phyloP scores from a whole-genome alignment of 129 eudicot species.

The Erigeron canadensis region DNA sequence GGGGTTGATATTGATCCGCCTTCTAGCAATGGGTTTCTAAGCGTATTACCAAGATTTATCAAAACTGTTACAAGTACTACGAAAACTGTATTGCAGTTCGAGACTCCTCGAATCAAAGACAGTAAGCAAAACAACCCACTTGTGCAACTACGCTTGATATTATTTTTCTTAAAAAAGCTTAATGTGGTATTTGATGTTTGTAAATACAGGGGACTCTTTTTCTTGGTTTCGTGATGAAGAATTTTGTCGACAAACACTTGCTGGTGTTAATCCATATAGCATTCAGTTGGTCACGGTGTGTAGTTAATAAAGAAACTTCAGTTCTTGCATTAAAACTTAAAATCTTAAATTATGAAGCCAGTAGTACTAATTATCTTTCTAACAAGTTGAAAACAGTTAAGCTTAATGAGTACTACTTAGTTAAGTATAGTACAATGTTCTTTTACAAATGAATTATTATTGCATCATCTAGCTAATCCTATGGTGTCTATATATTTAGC shows the following conservation, averaged over 20 bases:
- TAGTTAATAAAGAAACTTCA: background rate
- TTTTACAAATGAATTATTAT: background rate
- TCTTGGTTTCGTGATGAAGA: constrained; percentile 83
- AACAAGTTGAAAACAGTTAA: too few species aligned
- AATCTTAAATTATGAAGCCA: background rate
- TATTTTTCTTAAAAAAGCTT: background rate
- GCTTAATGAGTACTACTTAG: too few species aligned
- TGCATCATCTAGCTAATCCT: background rate
- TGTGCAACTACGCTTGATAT: background rate
- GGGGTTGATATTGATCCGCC: constrained; percentile 34
- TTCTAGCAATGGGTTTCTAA: background rate
- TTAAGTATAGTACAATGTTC: background rate
- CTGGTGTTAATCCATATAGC: constrained; percentile 70
- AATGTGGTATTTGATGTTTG: constrained; percentile 9
- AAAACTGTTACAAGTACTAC: constrained; percentile 18
- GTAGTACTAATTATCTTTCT: too few species aligned
- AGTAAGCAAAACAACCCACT: constrained; percentile 36
- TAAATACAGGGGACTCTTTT: constrained; percentile 58
- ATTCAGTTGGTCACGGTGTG: constrained; percentile 65
- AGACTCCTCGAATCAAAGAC: constrained; percentile 49
- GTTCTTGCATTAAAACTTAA: background rate
- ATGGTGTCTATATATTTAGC: constrained; percentile 34
- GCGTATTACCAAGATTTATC: constrained; percentile 52
- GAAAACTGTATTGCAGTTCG: constrained; percentile 42
- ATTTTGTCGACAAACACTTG: constrained; percentile 70